phyloP scores from a whole-genome alignment of 352 stramenopile genomes.

The Phytophthora sp. region DNA sequence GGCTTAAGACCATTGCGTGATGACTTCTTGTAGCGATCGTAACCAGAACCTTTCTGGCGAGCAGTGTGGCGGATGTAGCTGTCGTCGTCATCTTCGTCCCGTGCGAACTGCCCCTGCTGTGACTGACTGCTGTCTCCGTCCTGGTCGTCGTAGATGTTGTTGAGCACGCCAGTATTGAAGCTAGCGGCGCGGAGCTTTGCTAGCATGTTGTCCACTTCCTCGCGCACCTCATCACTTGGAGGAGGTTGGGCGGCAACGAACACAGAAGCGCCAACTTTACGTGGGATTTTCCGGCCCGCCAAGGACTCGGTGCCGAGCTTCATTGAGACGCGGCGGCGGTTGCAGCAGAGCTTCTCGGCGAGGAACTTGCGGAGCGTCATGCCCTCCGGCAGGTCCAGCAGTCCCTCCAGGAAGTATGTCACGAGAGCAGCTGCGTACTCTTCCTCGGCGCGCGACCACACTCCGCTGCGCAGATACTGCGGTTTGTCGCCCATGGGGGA shows the following conservation, averaged over 20 bases:
- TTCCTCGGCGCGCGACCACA: constrained; percentile 71
- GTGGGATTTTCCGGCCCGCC: constrained; percentile 62
- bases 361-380: constrained; percentile 76
- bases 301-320: constrained; percentile 76
- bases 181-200: constrained; percentile 42
- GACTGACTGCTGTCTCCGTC: constrained; percentile 2
- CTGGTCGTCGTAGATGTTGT: constrained; percentile 8
- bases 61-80: neutral
- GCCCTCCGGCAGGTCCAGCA: constrained; percentile 54
- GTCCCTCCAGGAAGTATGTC: constrained; percentile 66
- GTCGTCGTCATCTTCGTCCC: constrained; percentile 16
- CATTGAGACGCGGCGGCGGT: constrained; percentile 69
- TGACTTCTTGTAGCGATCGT: constrained; percentile 23
- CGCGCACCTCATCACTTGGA: constrained; percentile 33
- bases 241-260: constrained; percentile 52
- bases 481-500: constrained; percentile 13
- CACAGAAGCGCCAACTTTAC: constrained; percentile 69
- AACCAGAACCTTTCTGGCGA: neutral
- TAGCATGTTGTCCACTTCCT: constrained; percentile 43
- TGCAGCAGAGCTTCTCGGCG: constrained; percentile 69
- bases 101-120: constrained; percentile 14
- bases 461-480: constrained; percentile 54
- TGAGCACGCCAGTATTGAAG: constrained; percentile 30
- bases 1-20: constrained; percentile 1
- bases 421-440: constrained; percentile 70